Percentiles rank a stretch among this genome's conserved stretches.
Conservation (phyloP, 306 rosid species). For the Rosa multiflora region DNA sequence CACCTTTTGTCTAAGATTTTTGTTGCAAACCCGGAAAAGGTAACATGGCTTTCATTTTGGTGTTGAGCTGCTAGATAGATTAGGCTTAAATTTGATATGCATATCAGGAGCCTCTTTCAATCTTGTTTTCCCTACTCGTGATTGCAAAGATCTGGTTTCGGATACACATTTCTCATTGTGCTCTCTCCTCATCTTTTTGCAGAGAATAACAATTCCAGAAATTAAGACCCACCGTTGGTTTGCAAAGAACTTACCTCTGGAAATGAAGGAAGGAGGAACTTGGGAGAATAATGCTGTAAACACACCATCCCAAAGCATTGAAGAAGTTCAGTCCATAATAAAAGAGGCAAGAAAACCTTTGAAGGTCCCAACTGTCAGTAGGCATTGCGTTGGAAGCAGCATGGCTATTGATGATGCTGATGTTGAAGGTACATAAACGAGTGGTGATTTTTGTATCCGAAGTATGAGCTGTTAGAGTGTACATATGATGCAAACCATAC, state of each 20-base stretch:
- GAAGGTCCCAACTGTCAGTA: slow-evolving; percentile 39
- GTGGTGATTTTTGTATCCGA: slow-evolving; percentile 60
- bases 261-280: slow-evolving; percentile 66
- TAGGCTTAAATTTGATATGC: background rate
- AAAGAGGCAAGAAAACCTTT: slow-evolving; percentile 62
- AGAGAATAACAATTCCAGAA: slow-evolving; percentile 81
- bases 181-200: slow-evolving; percentile 20
- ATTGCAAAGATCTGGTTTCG: background rate
- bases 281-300: slow-evolving; percentile 62
- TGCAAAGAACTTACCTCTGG: slow-evolving; percentile 64
- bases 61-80: background rate
- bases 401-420: slow-evolving; percentile 77
- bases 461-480: slow-evolving; percentile 29
- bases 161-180: slow-evolving; percentile 4
- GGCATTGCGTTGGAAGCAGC: slow-evolving; percentile 46
- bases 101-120: background rate
- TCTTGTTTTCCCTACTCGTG: background rate
- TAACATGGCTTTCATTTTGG: slow-evolving; percentile 15
- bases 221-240: slow-evolving; percentile 77
- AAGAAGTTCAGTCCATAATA: slow-evolving; percentile 61
- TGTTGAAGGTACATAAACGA: slow-evolving; percentile 50
- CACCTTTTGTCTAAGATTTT: slow-evolving; percentile 72
- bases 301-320: slow-evolving; percentile 59
- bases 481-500: background rate
- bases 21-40: slow-evolving; percentile 77